Conservation (phyloP, 202 grass and related monocot genomes). For the Alloteropsis angusta region DNA sequence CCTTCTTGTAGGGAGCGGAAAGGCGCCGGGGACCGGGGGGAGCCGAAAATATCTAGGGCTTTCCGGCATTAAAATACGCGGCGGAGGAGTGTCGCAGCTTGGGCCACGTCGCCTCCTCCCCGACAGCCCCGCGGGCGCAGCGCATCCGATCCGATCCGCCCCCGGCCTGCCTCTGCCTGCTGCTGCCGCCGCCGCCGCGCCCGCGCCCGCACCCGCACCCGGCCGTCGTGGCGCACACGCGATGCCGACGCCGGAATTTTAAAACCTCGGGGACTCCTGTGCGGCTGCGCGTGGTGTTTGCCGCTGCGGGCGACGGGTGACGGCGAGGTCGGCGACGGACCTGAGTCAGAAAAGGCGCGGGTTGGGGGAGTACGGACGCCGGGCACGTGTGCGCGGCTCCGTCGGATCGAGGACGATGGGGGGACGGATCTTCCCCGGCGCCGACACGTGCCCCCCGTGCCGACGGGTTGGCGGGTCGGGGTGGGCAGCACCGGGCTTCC, state of each 20-base stretch:
- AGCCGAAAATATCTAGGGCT: conserved; percentile 25
- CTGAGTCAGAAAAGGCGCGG: not conserved
- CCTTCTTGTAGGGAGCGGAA: not conserved
- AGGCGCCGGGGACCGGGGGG: not conserved
- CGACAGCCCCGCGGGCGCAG: not conserved
- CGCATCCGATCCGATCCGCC: not conserved
- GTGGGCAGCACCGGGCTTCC: not conserved
- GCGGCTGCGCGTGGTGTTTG: not conserved
- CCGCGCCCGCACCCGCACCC: not conserved
- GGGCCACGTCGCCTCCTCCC: conserved; percentile 12
- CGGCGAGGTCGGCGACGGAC: not conserved
- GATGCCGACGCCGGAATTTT: not conserved
- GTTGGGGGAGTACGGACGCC: not conserved
- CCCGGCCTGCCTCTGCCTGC: not conserved
- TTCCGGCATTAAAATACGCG: conserved; percentile 15
- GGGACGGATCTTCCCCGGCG: not conserved
- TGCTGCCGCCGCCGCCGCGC: not conserved
- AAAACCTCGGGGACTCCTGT: not conserved
- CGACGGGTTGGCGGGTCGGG: not conserved
- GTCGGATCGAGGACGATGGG: not conserved
- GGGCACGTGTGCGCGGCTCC: not conserved
- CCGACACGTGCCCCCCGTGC: not conserved
- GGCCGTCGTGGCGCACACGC: not conserved
- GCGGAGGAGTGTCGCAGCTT: conserved; percentile 16
- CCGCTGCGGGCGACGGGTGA: not conserved